Evolutionary conservation across 768 basidiomycete genomes (phyloP).

Genomic region (button mushroom (Agaricus bisporus)): DNA sequence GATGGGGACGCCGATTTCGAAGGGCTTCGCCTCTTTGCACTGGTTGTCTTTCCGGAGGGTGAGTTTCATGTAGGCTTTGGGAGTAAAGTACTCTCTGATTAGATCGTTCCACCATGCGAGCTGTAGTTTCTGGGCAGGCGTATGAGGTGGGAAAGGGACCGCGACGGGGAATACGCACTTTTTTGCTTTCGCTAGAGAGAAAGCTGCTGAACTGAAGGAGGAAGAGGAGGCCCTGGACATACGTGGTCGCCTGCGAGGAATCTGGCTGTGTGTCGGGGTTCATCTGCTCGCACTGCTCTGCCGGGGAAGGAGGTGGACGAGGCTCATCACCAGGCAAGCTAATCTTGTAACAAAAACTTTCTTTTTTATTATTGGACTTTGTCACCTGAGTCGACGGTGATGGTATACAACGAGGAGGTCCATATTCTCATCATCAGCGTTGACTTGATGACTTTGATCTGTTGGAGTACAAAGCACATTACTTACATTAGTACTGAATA

Average conservation of each 20-base stretch:
- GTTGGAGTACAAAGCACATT: no score
- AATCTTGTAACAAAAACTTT: no score
- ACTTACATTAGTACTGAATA: no score
- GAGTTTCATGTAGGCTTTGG: constrained; percentile 67
- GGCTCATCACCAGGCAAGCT: no score
- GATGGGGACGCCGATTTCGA: constrained; percentile 77
- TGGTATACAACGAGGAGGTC: no score
- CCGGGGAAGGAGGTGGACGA: no score
- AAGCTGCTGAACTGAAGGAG: constrained; percentile 67
- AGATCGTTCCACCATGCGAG: constrained; percentile 63
- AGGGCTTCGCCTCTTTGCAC: constrained; percentile 73
- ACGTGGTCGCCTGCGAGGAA: background rate
- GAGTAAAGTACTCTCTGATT: constrained; percentile 65
- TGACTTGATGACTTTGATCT: no score
- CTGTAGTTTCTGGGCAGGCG: constrained; percentile 46
- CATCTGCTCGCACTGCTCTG: no score
- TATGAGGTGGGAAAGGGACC: background rate
- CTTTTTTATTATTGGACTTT: no score
- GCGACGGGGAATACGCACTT: constrained; percentile 28
- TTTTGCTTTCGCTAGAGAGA: constrained; percentile 47
- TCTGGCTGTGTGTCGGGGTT: background rate
- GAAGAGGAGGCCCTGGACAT: constrained; percentile 50
- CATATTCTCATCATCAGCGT: no score
- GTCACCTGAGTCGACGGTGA: no score
- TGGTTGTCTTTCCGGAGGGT: constrained; percentile 87